Percentiles rank a stretch among this genome's conserved stretches.
These are phyloP conservation scores for Naumovozyma baii DNA, from an alignment of 805 yeast species.

Conservation along the genomic window DNA sequence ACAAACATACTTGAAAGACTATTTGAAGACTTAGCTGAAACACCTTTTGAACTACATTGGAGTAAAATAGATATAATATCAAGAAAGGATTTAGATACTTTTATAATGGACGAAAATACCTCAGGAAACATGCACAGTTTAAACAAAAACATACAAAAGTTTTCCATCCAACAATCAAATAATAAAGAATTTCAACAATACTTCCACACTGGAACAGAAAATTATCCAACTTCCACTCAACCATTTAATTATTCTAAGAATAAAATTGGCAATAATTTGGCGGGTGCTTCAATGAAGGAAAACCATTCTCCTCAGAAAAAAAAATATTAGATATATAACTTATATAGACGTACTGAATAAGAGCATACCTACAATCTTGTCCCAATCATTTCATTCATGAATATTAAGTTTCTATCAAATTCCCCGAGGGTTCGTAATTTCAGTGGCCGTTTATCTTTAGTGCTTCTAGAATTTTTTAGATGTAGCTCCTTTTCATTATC, in stretches of 20 bases:
- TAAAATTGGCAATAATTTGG: background rate
- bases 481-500: background rate
- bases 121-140: no score
- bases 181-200: no score
- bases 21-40: background rate
- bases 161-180: no score
- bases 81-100: background rate
- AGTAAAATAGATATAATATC: background rate
- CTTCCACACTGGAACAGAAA: no score
- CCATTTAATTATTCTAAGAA: no score
- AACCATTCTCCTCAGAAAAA: background rate
- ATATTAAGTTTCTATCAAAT: slow-evolving; percentile 19
- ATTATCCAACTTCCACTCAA: no score
- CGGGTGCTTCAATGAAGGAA: background rate
- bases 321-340: background rate
- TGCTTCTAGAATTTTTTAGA: background rate
- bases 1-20: background rate
- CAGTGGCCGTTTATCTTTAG: background rate
- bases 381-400: slow-evolving; percentile 21
- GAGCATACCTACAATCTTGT: slow-evolving; percentile 10
- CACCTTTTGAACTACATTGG: background rate
- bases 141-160: no score
- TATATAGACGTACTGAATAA: no score
- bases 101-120: background rate
- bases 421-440: slow-evolving; percentile 10